Evolutionary conservation across 179 eudicot species (phyloP), one percentile per base, ranked within the genome.

Genomic region (Heliamphora pulchella): DNA sequence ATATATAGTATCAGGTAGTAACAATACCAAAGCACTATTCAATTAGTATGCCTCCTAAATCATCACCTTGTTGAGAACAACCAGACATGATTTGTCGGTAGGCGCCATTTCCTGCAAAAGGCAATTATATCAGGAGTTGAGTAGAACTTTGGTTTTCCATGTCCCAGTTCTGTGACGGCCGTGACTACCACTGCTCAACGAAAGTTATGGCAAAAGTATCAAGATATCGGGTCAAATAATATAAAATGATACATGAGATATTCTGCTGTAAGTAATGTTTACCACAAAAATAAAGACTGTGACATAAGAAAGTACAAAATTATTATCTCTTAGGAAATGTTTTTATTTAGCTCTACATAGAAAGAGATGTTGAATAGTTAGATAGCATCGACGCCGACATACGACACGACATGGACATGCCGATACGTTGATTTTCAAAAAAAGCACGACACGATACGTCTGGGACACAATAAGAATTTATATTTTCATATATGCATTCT

Each of bases 61-160:
- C 76, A 74, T 79, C 86, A 96, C 99, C 98, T 92, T 77, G 98
- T 92, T 74, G 97, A 94, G 81, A 96, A 94, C 84, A 96, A 80
- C 99, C 99, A 96, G 76, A 96, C 88, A 81, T 96, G 94, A 84
- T 96, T 96, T 78, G 98, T 94, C 43, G 98, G 99, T 50, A 96
- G 88, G 58, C 94, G 90, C 99, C 99, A 96, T 77, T 90, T 88
- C 86, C 93, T 89, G 82, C 99, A 96, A 79, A 96, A 96, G 61
- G 92, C 91, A 17, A 94, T 90, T 62, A 96, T 80, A 64, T 92
- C 99, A 51, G 99, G 93, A 59, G 99, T 96, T 78, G 99, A 94
- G 83, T 92, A 96, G 85, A 96, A 96, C 84, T 86, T 89, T 69
- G 99, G 99, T 80, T 92, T 96, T 80, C 96, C 94, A 59, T 71